Percentiles rank a stretch among this genome's conserved stretches.
Conservation (phyloP, 2,329 filamentous ascomycete species). For the Pseudogymnoascus sp. region DNA sequence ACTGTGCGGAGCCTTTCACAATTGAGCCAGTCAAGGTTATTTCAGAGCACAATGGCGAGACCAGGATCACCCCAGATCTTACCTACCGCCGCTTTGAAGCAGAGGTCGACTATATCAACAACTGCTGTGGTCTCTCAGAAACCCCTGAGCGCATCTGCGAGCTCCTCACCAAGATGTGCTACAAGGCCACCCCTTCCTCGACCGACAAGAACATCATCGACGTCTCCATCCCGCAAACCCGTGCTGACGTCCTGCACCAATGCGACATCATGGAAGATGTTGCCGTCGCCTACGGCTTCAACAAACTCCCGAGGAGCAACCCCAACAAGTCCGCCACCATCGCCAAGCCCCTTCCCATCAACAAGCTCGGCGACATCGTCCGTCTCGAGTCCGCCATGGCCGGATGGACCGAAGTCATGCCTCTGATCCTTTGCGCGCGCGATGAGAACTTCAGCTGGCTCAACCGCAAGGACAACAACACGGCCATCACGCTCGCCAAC, state of each 20-base stretch:
- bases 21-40: constrained; percentile 90
- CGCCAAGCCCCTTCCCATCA: constrained; percentile 79
- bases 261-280: constrained; percentile 99
- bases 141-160: constrained; percentile 67
- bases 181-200: constrained; percentile 66
- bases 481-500: constrained; percentile 78
- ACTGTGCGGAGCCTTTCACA: constrained; percentile 81
- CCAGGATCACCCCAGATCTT: constrained; percentile 72
- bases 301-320: constrained; percentile 80
- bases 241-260: constrained; percentile 91
- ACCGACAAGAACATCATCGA: constrained; percentile 65
- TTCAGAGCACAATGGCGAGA: constrained; percentile 82
- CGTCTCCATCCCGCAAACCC: constrained; percentile 76
- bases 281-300: constrained; percentile 95
- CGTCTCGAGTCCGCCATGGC: constrained; percentile 84
- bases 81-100: constrained; percentile 69
- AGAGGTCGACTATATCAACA: constrained; percentile 88
- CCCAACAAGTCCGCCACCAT: constrained; percentile 81
- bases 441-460: constrained; percentile 97
- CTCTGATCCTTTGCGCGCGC: constrained; percentile 91
- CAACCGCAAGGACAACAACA: constrained; percentile 82
- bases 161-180: constrained; percentile 82
- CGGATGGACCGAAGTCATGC: constrained; percentile 94
- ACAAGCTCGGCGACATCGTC: constrained; percentile 90
- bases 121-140: constrained; percentile 75